A percentile compares a stretch with the other conserved stretches of the same genome.
phyloP scores from a whole-genome alignment of 257 asterid genomes.

The Rauvolfia tetraphylla region DNA sequence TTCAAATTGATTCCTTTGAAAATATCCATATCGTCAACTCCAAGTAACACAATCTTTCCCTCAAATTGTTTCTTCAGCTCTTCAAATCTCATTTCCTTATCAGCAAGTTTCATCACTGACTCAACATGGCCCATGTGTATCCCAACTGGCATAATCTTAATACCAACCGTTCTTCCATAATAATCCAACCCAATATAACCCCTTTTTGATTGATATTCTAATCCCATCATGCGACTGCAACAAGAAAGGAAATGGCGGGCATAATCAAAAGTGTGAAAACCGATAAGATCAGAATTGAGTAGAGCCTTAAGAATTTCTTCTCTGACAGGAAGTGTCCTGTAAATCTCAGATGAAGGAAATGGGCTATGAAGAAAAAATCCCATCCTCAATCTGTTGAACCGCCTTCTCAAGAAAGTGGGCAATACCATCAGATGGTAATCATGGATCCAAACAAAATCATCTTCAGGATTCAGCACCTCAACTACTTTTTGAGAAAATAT shows the following conservation, averaged over 20 bases:
- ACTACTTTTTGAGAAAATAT: conserved; percentile 70
- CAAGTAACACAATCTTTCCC: conserved; percentile 74
- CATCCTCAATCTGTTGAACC: conserved; percentile 72
- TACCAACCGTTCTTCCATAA: conserved; percentile 86
- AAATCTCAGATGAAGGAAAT: conserved; percentile 88
- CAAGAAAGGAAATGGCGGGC: conserved; percentile 93
- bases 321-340: conserved; percentile 88
- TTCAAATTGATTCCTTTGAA: conserved; percentile 87
- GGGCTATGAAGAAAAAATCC: conserved; percentile 95
- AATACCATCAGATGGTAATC: conserved; percentile 87
- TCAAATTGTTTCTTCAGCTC: conserved; percentile 68
- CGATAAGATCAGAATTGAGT: conserved; percentile 79
- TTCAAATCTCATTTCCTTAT: conserved; percentile 59
- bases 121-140: conserved; percentile 87
- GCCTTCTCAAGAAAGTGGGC: conserved; percentile 81
- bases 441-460: conserved; percentile 82
- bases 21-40: conserved; percentile 92
- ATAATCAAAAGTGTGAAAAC: conserved; percentile 92
- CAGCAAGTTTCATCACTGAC: conserved; percentile 63
- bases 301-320: conserved; percentile 86
- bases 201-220: conserved; percentile 86
- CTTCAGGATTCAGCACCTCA: conserved; percentile 83
- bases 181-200: conserved; percentile 90
- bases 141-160: conserved; percentile 94
- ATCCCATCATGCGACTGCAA: conserved; percentile 90